A percentile compares a stretch with the other conserved stretches of the same genome.
These are phyloP conservation scores for Torulaspora maleeae DNA, from an alignment of 805 yeast genomes.

Conservation along the genomic window DNA sequence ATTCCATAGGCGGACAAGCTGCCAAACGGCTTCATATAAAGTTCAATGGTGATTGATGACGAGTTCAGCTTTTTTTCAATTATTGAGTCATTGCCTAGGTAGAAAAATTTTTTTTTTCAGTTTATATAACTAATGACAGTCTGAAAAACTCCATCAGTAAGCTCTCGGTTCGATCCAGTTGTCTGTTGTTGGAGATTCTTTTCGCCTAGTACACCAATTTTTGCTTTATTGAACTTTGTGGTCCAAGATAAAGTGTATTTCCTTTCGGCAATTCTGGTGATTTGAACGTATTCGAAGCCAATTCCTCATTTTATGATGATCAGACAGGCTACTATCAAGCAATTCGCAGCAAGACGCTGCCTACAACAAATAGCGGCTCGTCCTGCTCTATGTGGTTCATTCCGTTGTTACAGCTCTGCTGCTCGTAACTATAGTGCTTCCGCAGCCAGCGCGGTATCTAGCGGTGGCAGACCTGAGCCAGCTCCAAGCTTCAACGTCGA, in stretches of 20 bases:
- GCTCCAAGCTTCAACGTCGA: slow-evolving; percentile 36
- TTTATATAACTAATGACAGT: too few relatives aligned
- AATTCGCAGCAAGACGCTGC: slow-evolving; percentile 18
- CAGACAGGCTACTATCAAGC: slow-evolving; percentile 22
- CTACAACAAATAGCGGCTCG: slow-evolving; percentile 10
- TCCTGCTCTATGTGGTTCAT: slow-evolving; percentile 4
- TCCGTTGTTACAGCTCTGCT: slow-evolving; percentile 9
- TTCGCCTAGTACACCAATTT: too few relatives aligned
- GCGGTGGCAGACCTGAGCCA: slow-evolving; percentile 33
- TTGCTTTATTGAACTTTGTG: background rate
- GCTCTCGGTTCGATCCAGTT: background rate
- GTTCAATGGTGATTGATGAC: background rate
- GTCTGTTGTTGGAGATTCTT: background rate
- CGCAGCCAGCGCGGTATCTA: slow-evolving; percentile 10
- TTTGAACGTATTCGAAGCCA: background rate
- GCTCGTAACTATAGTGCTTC: slow-evolving; percentile 16
- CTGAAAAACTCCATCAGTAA: background rate
- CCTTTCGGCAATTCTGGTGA: background rate
- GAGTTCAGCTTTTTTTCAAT: background rate
- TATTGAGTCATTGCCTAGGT: background rate
- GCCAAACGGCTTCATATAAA: too few relatives aligned
- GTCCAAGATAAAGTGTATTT: too few relatives aligned
- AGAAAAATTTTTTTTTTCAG: background rate
- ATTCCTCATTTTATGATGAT: slow-evolving; percentile 14
- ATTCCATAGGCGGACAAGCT: too few relatives aligned